Percentiles rank a stretch among this genome's conserved stretches.
phyloP scores from a whole-genome alignment of 2,329 filamentous ascomycete species.

The Aspergillus fijiensis region DNA sequence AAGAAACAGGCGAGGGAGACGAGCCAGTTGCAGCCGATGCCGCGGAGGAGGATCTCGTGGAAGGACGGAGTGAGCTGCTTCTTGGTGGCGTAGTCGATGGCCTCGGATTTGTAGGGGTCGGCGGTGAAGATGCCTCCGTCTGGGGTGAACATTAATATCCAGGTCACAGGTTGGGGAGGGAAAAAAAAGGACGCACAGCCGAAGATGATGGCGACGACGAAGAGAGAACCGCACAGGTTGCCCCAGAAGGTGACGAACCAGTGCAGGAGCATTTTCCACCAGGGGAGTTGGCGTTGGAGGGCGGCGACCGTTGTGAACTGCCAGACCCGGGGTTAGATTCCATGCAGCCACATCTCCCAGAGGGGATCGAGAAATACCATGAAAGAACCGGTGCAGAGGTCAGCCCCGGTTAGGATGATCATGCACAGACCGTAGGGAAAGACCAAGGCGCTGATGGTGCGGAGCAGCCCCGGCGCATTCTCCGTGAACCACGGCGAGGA shows the following conservation, averaged over 20 bases:
- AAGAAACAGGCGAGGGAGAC: slow-evolving; percentile 55
- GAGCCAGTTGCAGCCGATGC: slow-evolving; percentile 59
- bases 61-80: slow-evolving; percentile 53
- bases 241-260: slow-evolving; percentile 52
- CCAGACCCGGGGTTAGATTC: not conserved
- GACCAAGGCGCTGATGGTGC: slow-evolving; percentile 47
- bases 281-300: slow-evolving; percentile 43
- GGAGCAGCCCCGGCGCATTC: slow-evolving; percentile 51
- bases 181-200: slow-evolving; percentile 40
- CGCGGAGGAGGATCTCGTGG: slow-evolving; percentile 56
- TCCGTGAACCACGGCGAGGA: slow-evolving; percentile 50
- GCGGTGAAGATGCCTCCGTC: slow-evolving; percentile 50
- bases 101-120: slow-evolving; percentile 46
- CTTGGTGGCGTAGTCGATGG: slow-evolving; percentile 47
- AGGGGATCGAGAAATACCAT: slow-evolving; percentile 33
- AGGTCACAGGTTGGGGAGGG: not conserved
- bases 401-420: slow-evolving; percentile 51
- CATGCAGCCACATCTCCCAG: too few species aligned
- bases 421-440: slow-evolving; percentile 54
- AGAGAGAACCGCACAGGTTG: slow-evolving; percentile 51
- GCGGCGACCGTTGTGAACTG: slow-evolving; percentile 48
- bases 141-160: not conserved
- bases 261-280: slow-evolving; percentile 38
- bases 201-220: slow-evolving; percentile 50
- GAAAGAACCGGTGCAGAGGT: slow-evolving; percentile 50